Evolutionary conservation across 2,329 filamentous ascomycete species (phyloP).

Genomic region (Colletotrichum sidae): DNA sequence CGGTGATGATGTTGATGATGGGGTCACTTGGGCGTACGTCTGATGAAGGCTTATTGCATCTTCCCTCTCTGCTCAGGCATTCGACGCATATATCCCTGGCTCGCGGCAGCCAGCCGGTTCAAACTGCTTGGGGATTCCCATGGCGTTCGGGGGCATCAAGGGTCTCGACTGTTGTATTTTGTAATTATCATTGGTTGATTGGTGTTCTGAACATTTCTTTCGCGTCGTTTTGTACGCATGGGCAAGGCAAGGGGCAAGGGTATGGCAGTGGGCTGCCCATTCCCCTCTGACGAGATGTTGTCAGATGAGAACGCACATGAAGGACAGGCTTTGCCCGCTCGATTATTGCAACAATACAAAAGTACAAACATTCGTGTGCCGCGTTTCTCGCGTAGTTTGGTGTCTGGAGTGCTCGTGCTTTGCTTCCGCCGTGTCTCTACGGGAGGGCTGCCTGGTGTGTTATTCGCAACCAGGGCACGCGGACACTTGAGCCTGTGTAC

Average conservation of each 20-base stretch:
- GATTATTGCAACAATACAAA: slow-evolving; percentile 33
- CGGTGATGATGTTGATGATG: slow-evolving; percentile 29
- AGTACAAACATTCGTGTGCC: slow-evolving; percentile 5
- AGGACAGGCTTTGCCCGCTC: slow-evolving; percentile 19
- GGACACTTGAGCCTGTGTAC: no score
- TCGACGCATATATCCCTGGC: slow-evolving; percentile 35
- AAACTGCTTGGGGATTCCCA: slow-evolving; percentile 22
- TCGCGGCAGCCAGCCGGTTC: slow-evolving; percentile 17
- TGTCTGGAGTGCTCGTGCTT: no score
- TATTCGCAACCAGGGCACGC: no score
- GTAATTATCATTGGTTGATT: slow-evolving; percentile 31
- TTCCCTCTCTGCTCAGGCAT: slow-evolving; percentile 32
- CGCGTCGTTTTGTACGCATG: slow-evolving; percentile 5
- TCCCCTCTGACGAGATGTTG: slow-evolving; percentile 11
- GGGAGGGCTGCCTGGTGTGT: no score
- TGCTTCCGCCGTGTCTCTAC: no score
- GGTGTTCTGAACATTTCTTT: slow-evolving; percentile 13
- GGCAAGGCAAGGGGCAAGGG: slow-evolving; percentile 1
- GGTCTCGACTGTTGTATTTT: slow-evolving; percentile 33
- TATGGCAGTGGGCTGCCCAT: slow-evolving; percentile 26
- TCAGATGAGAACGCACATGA: slow-evolving; percentile 14
- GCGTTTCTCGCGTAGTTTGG: no score
- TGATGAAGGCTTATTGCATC: slow-evolving; percentile 23
- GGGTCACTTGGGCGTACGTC: slow-evolving; percentile 14
- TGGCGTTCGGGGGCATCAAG: slow-evolving; percentile 31